Evolutionary conservation across 148 eudicot genomes (phyloP), one percentile per base, ranked within the genome.

Genomic region (Talinum fruticosum): DNA sequence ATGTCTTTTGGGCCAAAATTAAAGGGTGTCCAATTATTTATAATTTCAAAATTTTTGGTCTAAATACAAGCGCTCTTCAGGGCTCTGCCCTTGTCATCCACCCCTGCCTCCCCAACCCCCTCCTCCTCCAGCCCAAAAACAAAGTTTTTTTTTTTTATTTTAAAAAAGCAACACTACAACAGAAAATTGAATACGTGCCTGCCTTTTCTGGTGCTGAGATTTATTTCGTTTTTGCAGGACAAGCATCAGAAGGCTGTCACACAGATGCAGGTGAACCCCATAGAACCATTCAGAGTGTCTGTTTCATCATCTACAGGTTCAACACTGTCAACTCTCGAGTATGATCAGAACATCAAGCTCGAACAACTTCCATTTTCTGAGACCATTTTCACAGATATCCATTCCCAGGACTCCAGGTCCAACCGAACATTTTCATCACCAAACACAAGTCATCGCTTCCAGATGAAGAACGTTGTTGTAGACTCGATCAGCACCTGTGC

Each of bases 271-370:
- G 85, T 76, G 69, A 78, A 72, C 68, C 78, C 90, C 29, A 45
- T 79, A 5, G 93, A 91, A 79, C 82, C 88, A 80, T 81, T 90
- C 44, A 83, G 88, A 37, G 77, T 84, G 69, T 93, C 93, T n/a
- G 81, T 75, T 71, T 89, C 97, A 66, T 92, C 94, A 34, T 85
- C 91, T n/a, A 82, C 87, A 29, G 84, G 89, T 44, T 88, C 91
- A 10, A 80, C 83, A 61, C 79, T 86, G 76, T 83, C 91, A 34
- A 88, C 88, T n/a, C 65, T 66, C 26, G 90, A 88, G 61, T 85
- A 76, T 29, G 86, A 78, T 66, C 74, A 68, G 83, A 44, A 68
- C 73, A 66, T 71, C 24, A 87, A 85, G 64, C 75, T 78, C 13
- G 89, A 86, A 72, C 68, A 78, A 45, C 76, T 80, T 26, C 69